phyloP scores from a whole-genome alignment of 2,329 filamentous ascomycete species.

The Epichloe hybrida region DNA sequence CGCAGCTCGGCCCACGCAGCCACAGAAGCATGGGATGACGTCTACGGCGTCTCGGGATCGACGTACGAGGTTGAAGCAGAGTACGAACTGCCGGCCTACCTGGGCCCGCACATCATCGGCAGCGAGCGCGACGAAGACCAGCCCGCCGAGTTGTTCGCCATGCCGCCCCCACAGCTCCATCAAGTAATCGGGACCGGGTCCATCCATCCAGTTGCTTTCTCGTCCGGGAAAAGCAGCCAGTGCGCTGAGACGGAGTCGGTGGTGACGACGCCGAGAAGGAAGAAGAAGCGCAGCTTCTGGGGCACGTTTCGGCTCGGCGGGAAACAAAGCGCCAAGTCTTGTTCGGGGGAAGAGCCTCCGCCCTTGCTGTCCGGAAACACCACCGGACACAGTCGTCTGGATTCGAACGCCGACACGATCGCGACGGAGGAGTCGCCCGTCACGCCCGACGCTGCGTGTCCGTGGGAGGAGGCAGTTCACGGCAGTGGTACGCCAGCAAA shows the following conservation, averaged over 20 bases:
- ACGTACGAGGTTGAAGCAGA: background rate
- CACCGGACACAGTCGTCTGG: background rate
- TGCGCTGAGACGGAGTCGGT: background rate
- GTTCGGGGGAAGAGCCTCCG: background rate
- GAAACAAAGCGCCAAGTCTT: background rate
- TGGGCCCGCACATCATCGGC: conserved; percentile 2
- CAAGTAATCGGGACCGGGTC: background rate
- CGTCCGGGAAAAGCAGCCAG: background rate
- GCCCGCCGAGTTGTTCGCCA: background rate
- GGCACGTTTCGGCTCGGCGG: background rate
- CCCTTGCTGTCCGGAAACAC: background rate
- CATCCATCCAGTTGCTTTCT: background rate
- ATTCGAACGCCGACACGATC: background rate
- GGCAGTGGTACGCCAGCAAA: too few relatives aligned
- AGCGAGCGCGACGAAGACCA: conserved; percentile 2
- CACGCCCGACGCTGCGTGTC: background rate
- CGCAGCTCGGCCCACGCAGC: background rate
- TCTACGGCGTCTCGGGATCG: background rate
- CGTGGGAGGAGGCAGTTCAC: background rate
- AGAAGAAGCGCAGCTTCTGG: conserved; percentile 3
- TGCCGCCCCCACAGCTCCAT: background rate
- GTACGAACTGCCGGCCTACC: conserved; percentile 1
- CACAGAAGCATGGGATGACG: background rate
- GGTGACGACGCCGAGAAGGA: background rate
- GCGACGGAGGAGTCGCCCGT: background rate